Conservation (phyloP, 345 rosid species). For the Iberis pinnata region DNA sequence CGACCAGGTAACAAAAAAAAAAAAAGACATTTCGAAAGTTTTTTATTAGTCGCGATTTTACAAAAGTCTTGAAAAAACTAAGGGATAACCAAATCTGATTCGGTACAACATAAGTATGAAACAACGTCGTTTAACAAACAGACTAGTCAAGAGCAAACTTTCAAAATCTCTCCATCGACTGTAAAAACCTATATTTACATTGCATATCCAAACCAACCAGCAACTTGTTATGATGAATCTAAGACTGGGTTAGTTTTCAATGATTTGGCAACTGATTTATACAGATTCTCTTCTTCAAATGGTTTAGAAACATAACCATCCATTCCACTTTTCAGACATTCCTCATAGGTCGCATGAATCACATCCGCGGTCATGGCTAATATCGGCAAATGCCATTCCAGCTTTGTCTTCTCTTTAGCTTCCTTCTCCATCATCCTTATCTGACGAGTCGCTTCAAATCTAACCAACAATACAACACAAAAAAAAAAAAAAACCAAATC, state of each 20-base stretch:
- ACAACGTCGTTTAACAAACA: too few relatives aligned
- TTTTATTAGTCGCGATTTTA: too few relatives aligned
- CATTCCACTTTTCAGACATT: slow-evolving; percentile 88
- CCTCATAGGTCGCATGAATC: slow-evolving; percentile 79
- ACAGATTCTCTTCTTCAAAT: slow-evolving; percentile 88
- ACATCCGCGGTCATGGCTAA: slow-evolving; percentile 98
- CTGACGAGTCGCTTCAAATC: slow-evolving; percentile 84
- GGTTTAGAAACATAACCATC: slow-evolving; percentile 97
- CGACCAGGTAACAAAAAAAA: too few relatives aligned
- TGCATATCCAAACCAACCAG: too few relatives aligned
- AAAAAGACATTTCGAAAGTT: too few relatives aligned
- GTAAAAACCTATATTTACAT: too few relatives aligned
- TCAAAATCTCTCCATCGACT: too few relatives aligned
- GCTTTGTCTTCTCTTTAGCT: slow-evolving; percentile 47
- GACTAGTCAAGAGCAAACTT: too few relatives aligned
- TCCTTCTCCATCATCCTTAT: slow-evolving; percentile 70
- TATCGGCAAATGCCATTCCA: slow-evolving; percentile 70
- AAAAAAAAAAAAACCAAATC: not conserved
- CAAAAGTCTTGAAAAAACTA: too few relatives aligned
- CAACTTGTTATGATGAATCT: slow-evolving; percentile 12
- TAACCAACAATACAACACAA: too few relatives aligned
- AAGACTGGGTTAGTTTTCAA: slow-evolving; percentile 47
- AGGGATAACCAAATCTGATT: too few relatives aligned
- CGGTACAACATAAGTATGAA: too few relatives aligned
- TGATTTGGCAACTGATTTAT: slow-evolving; percentile 78